Base-by-base conservation (phyloP, 805 yeast species). In the Pichia gijzeniarum region DNA sequence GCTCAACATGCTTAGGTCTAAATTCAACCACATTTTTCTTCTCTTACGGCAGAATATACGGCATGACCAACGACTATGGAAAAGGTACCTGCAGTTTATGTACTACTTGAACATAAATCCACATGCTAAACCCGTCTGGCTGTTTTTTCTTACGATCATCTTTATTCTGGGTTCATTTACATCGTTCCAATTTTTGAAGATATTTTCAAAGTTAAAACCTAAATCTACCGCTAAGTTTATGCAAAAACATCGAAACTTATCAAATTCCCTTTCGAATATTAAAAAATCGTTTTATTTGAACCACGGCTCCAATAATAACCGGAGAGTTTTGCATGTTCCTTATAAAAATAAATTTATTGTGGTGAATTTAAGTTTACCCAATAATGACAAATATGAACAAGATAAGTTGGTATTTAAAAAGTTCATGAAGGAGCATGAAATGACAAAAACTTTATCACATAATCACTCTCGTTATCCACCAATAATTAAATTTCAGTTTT, bases 321-420 rank as follows among this genome's bases (percentile, higher is more conserved):
- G 69, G n/a, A 63, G 81, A 50, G 68, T 68, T 41, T 69, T 77
- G 28, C 65, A 64, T 47, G 72, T 77, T n/a, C 75, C 77, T 62
- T 53, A 74, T 62, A 63, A 76, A 69, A 45, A 56, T 18, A 32
- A 66, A 57, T 52, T 61, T 53, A 19, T 61, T 6, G 53, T 74
- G 34, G 68, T 77, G 19, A 68, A 69, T 33, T 67, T 77, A 6
- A 74, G 78, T 3, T 65, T 68, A 34, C 47, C 51, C 14, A 72
- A 71, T 50, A 53, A 62, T 49, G 82, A 76, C 56, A 67, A 59
- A 51, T 75, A 73, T 53, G 81, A 79, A 44, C 77, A 78, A 7
- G 81, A 77, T 57, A 73, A 73, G 56, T 71, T 77, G 45, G 56
- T 72, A 18, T 76, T 76, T 54, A 77, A 76, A 57, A 69, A 68